Evolutionary conservation across 1,139 yeast species (phyloP), one percentile per base, ranked within the genome.

Genomic region (Pichia sp.): DNA sequence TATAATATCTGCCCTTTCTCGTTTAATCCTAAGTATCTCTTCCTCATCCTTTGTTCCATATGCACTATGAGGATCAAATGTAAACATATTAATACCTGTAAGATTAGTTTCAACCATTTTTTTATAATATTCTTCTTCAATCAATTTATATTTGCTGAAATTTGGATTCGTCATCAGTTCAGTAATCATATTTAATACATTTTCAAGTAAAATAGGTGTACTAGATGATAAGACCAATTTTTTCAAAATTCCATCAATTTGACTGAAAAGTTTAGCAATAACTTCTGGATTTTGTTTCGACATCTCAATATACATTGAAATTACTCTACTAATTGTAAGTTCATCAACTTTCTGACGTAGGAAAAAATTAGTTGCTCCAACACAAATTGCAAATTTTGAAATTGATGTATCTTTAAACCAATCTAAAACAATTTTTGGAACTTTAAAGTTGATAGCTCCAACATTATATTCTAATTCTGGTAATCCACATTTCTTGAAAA

Each of bases 341-440:
- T 75, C 80, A 52, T 72, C 76, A 9, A 71, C 71, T 1, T 71
- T 61, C 5, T 72, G 72, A 2, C 70, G 61, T 26, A 66, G 66
- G 58, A 77, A 79, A 44, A 73, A 69, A 33, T 63, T 61, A 0
- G 82, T 71, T 9, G 77, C 77, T 45, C 78, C 74, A 70, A 66
- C 40, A 79, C 59, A 0, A 76, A 35, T 33, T 2, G 43, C 38
- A 25, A 36, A 43, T 31, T 42, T 46, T 31, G 40, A 35, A 5
- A 38, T 5, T 10, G 40, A 36, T 14, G 36, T 20, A 2, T 8
- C n/a, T 4, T 56, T 3, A 86, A 85, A 24, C 79, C 65, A 34
- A 59, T 62, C 20, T 59, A 43, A n/a, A 15, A 45, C 35, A 4
- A 34, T 14, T 10, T 38, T 37, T 8, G 55, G 55, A 20, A 74